phyloP scores from a whole-genome alignment of 805 yeast genomes.

The Maudiozyma bulderi region DNA sequence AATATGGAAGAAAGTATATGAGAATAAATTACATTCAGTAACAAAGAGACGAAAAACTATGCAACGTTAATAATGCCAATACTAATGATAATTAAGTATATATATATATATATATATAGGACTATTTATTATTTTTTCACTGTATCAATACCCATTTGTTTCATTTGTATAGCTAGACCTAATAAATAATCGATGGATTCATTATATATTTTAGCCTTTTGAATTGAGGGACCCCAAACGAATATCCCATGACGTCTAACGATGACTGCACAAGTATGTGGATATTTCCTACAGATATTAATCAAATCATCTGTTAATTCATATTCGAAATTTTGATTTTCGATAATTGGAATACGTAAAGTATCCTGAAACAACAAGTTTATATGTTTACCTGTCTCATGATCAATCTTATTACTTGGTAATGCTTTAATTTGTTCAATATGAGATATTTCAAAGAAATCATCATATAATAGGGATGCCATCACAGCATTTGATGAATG shows the following conservation, averaged over 20 bases:
- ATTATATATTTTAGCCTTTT: conserved; percentile 88
- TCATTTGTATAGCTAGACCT: conserved; percentile 79
- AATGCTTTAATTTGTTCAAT: conserved; percentile 91
- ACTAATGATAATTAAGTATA: neutral
- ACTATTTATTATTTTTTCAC: neutral
- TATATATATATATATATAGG: neutral
- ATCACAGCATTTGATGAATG: conserved; percentile 86
- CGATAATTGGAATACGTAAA: conserved; percentile 79
- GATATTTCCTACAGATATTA: conserved; percentile 57
- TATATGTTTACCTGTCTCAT: conserved; percentile 36
- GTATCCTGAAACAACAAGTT: conserved; percentile 65
- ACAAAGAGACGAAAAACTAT: conserved; percentile 1
- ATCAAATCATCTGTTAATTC: conserved; percentile 61
- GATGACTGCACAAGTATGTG: conserved; percentile 73
- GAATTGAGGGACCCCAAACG: conserved; percentile 90
- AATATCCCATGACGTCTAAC: conserved; percentile 91
- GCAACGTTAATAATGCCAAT: too few relatives aligned
- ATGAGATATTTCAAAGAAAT: conserved; percentile 65
- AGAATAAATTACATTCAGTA: neutral
- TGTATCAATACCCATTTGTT: conserved; percentile 53
- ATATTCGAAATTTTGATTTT: conserved; percentile 82
- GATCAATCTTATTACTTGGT: conserved; percentile 52
- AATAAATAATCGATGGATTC: conserved; percentile 88
- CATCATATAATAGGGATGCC: conserved; percentile 58
- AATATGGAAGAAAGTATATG: conserved; percentile 21